Percentiles rank a stretch among this genome's conserved stretches.
Evolutionary conservation across 2,329 filamentous ascomycete species (phyloP).

Genomic region (Xylariaceae sp.): DNA sequence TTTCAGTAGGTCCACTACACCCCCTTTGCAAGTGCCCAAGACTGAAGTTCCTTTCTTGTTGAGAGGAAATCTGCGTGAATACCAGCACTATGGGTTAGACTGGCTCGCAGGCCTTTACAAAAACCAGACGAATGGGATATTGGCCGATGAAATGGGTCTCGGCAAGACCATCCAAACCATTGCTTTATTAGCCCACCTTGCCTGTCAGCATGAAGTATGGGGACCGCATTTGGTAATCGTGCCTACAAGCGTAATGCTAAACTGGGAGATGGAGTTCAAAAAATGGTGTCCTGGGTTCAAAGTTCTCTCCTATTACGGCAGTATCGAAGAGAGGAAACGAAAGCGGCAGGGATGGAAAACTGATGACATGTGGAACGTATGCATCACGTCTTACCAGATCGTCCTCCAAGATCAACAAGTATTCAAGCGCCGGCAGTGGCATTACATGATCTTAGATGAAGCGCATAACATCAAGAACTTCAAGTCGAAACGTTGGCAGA

Average conservation of each 20-base stretch:
- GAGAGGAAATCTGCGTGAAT: constrained; percentile 84
- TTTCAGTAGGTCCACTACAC: constrained; percentile 33
- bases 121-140: constrained; percentile 89
- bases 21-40: constrained; percentile 42
- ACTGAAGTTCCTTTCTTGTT: constrained; percentile 76
- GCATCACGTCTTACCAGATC: constrained; percentile 95
- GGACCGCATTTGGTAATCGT: constrained; percentile 94
- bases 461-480: constrained; percentile 99
- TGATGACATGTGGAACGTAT: constrained; percentile 91
- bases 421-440: constrained; percentile 88
- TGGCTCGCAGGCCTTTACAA: constrained; percentile 93
- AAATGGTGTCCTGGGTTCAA: constrained; percentile 99
- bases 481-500: constrained; percentile 95
- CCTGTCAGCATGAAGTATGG: constrained; percentile 86
- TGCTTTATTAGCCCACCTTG: constrained; percentile 83
- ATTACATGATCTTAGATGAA: constrained; percentile 97
- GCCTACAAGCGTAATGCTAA: constrained; percentile 96
- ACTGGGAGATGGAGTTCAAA: constrained; percentile 99
- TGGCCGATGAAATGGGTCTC: constrained; percentile 97
- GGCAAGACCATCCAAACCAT: constrained; percentile 99
- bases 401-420: constrained; percentile 91
- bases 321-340: constrained; percentile 81
- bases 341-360: constrained; percentile 93
- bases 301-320: constrained; percentile 94
- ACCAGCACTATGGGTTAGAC: constrained; percentile 94